Evolutionary conservation across 1,139 yeast species (phyloP), one percentile per base, ranked within the genome.

Genomic region (Tardiomyces depauwii): DNA sequence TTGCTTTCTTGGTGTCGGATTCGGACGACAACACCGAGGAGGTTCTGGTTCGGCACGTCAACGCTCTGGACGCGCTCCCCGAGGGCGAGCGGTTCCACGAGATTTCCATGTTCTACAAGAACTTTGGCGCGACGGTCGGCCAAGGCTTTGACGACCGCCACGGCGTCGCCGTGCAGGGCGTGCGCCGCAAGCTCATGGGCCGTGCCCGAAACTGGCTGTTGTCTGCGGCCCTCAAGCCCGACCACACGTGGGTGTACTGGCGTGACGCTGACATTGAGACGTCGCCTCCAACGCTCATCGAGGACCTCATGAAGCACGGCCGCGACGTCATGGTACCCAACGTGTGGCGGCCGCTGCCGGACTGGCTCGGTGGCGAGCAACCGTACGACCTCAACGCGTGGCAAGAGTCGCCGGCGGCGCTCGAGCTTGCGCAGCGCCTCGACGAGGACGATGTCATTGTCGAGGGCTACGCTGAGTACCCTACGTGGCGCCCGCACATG

Each of bases 341-440:
- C 59, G 93, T 86, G 43, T 86, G 95, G 95, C 74, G 95, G 55
- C 95, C 95, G 1, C 68, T 86, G 51, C 95, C 95, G 1, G 91
- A 82, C 62, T 85, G 91, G 89, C 72, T 85, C 49, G 93, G 93
- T 7, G 80, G 80, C 59, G 89, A 84, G 60, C 95, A 86, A 63
- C 95, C 95, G 1, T 86, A 86, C 59, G 95, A 86, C 67, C 73
- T 86, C 61, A 86, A 86, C 66, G 83, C 94, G 33, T 86, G 95
- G 95, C 87, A 82, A 59, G 95, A 86, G 64, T 74, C 83, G 42
- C 91, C 82, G 53, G 88, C 93, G 39, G 94, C 91, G 1, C 65
- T 84, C 41, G 85, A 81, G 59, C 70, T 86, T 53, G 95, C 95
- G 0, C 79, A 77, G 36, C 72, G 80, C 19, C 70, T 86, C 44